Evolutionary conservation across 1,139 yeast genomes (phyloP).

Genomic region (Fermentozyma sake): DNA sequence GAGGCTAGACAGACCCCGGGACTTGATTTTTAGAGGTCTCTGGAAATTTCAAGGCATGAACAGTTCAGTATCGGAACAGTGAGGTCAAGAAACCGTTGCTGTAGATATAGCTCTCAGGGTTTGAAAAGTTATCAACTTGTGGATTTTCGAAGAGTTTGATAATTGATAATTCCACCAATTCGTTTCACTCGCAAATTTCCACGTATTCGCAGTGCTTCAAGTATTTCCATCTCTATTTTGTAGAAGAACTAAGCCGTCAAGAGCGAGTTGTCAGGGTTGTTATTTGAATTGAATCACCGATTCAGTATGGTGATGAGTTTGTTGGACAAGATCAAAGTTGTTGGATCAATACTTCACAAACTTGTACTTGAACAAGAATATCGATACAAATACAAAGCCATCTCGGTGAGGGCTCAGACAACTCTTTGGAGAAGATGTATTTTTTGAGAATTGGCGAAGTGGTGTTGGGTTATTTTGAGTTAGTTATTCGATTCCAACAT

Average conservation of each 20-base stretch:
- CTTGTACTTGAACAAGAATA: slow-evolving; percentile 22
- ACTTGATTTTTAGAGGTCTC: too few relatives aligned
- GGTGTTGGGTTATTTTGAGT: slow-evolving; percentile 44
- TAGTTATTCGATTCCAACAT: slow-evolving; percentile 50
- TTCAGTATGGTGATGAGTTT: slow-evolving; percentile 38
- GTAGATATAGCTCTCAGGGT: too few relatives aligned
- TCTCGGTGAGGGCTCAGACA: slow-evolving; percentile 16
- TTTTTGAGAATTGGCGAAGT: slow-evolving; percentile 56
- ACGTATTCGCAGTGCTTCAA: slow-evolving; percentile 34
- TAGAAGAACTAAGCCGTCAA: slow-evolving; percentile 21
- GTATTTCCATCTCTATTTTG: slow-evolving; percentile 28
- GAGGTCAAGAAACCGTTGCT: too few relatives aligned
- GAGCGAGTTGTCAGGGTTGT: slow-evolving; percentile 4
- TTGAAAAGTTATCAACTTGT: slow-evolving; percentile 23
- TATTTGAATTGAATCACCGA: slow-evolving; percentile 29
- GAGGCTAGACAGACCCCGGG: too few relatives aligned
- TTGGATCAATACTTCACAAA: slow-evolving; percentile 39
- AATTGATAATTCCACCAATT: slow-evolving; percentile 23
- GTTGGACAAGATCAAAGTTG: slow-evolving; percentile 34
- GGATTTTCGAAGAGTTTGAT: slow-evolving; percentile 23
- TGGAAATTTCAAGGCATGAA: too few relatives aligned
- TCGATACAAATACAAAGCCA: slow-evolving; percentile 32
- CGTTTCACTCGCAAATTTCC: slow-evolving; percentile 43
- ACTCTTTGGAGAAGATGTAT: slow-evolving; percentile 31
- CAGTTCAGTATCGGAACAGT: too few relatives aligned